Base-by-base conservation (phyloP, 192 early-diverging fungal genomes). In the Coemansia sp. region DNA sequence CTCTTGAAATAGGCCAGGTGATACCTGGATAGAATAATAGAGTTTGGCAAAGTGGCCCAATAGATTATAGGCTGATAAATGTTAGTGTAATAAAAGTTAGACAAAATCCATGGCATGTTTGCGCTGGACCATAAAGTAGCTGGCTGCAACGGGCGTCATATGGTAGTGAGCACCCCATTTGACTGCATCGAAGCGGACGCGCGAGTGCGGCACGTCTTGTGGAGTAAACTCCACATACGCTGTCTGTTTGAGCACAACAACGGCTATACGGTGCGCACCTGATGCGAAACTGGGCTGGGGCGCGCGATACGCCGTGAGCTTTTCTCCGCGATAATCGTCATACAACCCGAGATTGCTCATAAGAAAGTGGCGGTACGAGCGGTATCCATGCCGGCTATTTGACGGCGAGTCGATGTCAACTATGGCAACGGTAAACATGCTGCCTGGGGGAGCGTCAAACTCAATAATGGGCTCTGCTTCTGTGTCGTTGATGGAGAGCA, bases 131-230 rank as follows among this genome's bases (percentile, higher is more conserved):
- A 63, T 51, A 22, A 79, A 79, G 35, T 63, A 73, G 19, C 51
- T 72, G 10, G 76, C 66, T 10, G 70, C 70, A 1, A 79, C 70
- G 0, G 67, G 76, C 17, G 41, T 64, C 70, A 79, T 79, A 10
- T 63, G 56, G 32, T 37, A 59, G 49, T 27, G 15, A 2, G 58
- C 55, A 8, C 59, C 70, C 70, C 70, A 79, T 5, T 79, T 58
- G 10, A 63, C 37, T 1, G 60, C 17, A 56, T 79, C 63, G 48
- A 79, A 79, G 48, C 67, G 70, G 2, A 70, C 64, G 6, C 70
- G 66, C 15, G 63, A 69, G 15, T 62, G 55, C 2, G 76, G 70
- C 0, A 72, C 63, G 39, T 72, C 70, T 32, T 32, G 32, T 7
- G 32, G 6, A 32, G 32, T 32, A 2, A 23, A 47, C 0, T 35